Evolutionary conservation across 208 protist genomes (phyloP).

Genomic region (Acanthamoeba lenticulata): DNA sequence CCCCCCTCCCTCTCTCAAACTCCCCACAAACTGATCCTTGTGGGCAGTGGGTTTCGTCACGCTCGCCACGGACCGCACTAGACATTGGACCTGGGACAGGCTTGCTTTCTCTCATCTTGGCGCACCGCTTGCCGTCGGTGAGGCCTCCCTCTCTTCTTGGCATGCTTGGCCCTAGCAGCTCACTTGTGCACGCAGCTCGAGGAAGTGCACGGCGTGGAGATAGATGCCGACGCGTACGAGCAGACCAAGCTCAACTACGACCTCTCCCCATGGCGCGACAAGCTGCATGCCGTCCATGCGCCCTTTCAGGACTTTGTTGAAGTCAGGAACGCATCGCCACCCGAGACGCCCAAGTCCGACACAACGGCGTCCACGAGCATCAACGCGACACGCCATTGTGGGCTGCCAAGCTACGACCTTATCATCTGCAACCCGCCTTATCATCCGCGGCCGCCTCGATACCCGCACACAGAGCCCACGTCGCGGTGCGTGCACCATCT

Average conservation of each 20-base stretch:
- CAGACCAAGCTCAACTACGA: background rate
- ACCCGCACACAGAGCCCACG: background rate
- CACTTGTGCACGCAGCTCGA: background rate
- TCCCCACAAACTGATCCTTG: too few species aligned
- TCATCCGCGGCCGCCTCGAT: background rate
- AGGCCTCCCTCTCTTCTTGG: background rate
- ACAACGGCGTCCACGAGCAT: too few species aligned
- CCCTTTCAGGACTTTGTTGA: background rate
- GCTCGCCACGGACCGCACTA: background rate
- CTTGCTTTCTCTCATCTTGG: background rate
- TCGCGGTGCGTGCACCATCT: background rate
- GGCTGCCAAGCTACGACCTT: background rate
- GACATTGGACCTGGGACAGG: background rate
- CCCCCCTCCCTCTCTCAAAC: too few species aligned
- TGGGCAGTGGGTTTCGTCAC: background rate
- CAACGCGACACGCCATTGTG: too few species aligned
- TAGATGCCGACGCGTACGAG: background rate
- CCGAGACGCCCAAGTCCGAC: too few species aligned
- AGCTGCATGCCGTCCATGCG: background rate
- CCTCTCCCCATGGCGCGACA: background rate
- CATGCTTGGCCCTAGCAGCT: background rate
- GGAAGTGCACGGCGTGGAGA: background rate
- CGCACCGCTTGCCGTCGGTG: background rate
- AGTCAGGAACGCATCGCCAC: too few species aligned
- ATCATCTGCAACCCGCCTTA: background rate